phyloP scores from a whole-genome alignment of 768 basidiomycete species.

The Tricholoma terreum region DNA sequence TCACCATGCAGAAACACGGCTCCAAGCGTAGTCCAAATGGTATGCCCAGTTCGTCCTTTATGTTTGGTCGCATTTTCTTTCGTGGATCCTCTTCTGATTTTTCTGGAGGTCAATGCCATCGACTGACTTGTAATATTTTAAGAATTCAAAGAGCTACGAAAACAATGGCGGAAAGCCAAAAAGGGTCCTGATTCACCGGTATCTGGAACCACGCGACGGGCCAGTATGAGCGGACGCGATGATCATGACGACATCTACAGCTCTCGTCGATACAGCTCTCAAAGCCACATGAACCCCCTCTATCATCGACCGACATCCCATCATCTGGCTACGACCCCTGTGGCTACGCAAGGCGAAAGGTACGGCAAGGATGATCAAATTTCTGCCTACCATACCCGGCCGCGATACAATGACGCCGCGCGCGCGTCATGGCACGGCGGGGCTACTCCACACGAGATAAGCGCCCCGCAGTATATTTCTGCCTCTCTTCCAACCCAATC shows the following conservation, averaged over 20 bases:
- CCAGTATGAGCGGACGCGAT: conserved; percentile 27
- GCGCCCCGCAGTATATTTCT: conserved; percentile 21
- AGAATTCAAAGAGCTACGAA: conserved; percentile 99
- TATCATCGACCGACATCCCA: conserved; percentile 25
- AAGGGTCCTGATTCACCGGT: conserved; percentile 55
- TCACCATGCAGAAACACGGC: conserved; percentile 98
- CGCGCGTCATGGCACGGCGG: conserved; percentile 36
- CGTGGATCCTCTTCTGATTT: conserved; percentile 9
- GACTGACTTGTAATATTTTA: conserved; percentile 15
- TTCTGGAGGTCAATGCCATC: conserved; percentile 3
- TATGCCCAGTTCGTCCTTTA: conserved; percentile 35
- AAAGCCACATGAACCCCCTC: conserved; percentile 17
- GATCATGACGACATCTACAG: conserved; percentile 30
- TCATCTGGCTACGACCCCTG: conserved; percentile 25
- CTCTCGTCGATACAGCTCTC: conserved; percentile 28
- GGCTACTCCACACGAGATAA: conserved; percentile 21
- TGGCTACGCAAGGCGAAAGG: conserved; percentile 24
- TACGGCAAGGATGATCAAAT: conserved; percentile 32
- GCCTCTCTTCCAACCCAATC: conserved; percentile 25
- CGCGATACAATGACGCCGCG: conserved; percentile 27
- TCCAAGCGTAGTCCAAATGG: conserved; percentile 85
- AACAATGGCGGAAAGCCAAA: conserved; percentile 93
- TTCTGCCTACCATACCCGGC: conserved; percentile 22
- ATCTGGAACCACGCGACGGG: conserved; percentile 28
- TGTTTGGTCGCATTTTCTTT: conserved; percentile 5